Conservation (phyloP, 164 flowering plant species). For the Amborella trichopoda region DNA sequence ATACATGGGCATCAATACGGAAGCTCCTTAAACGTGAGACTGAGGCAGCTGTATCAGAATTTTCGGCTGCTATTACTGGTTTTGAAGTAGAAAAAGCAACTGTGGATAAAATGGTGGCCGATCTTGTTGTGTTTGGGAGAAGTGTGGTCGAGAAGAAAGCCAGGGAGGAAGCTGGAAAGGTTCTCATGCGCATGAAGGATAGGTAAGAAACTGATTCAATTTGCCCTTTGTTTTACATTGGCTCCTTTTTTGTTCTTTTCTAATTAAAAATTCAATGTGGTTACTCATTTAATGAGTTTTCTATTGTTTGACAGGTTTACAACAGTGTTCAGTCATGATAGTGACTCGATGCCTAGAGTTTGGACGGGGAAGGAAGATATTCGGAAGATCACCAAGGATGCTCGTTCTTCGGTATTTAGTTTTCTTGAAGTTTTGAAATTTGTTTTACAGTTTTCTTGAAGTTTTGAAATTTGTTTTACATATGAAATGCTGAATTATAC, state of each 20-base stretch:
- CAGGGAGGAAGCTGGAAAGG: slow-evolving; percentile 68
- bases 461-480: no score
- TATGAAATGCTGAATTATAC: no score
- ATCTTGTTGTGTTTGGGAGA: slow-evolving; percentile 31
- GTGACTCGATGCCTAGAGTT: slow-evolving; percentile 89
- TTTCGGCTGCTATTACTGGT: slow-evolving; percentile 29
- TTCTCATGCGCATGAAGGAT: slow-evolving; percentile 9
- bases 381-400: slow-evolving; percentile 66
- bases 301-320: slow-evolving; percentile 42
- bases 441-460: no score
- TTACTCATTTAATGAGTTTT: background rate
- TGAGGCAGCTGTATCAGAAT: slow-evolving; percentile 32
- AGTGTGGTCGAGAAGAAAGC: slow-evolving; percentile 53
- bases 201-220: slow-evolving; percentile 29
- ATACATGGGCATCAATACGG: slow-evolving; percentile 62
- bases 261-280: background rate
- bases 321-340: slow-evolving; percentile 67
- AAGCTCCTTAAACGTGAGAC: slow-evolving; percentile 52
- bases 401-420: slow-evolving; percentile 75
- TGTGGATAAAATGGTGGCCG: slow-evolving; percentile 28
- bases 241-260: background rate
- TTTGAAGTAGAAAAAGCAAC: slow-evolving; percentile 47
- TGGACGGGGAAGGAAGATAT: slow-evolving; percentile 94
- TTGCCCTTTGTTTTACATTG: background rate
- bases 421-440: no score